Conservation (phyloP, 768 basidiomycete species). For the Boletus rubescentipes region DNA sequence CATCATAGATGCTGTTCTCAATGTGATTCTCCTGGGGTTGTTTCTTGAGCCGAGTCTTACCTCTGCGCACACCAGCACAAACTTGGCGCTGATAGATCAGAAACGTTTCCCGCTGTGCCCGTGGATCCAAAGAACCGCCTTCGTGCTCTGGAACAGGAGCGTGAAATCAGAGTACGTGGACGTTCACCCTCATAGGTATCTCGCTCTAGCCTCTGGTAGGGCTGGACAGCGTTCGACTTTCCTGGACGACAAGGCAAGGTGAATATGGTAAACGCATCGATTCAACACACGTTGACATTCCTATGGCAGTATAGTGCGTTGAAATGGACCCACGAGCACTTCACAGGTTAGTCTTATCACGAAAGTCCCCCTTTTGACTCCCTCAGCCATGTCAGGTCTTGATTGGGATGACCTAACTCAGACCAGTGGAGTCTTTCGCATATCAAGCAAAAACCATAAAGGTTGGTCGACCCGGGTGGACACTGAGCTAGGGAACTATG, state of each 20-base stretch:
- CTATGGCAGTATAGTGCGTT: conserved; percentile 61
- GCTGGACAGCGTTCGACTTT: conserved; percentile 87
- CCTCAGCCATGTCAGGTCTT: conserved; percentile 48
- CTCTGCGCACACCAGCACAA: conserved; percentile 55
- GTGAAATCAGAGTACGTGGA: conserved; percentile 62
- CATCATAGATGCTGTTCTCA: conserved; percentile 85
- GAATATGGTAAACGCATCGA: conserved; percentile 17
- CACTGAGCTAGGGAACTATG: conserved; percentile 83
- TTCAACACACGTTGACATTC: not conserved
- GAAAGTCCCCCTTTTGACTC: not conserved
- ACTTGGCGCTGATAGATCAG: conserved; percentile 77
- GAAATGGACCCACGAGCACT: conserved; percentile 76
- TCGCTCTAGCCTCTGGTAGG: conserved; percentile 40
- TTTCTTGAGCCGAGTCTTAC: conserved; percentile 6
- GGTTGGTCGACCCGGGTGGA: conserved; percentile 85
- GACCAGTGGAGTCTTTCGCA: conserved; percentile 67
- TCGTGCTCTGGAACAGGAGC: conserved; percentile 53
- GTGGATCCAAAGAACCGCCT: conserved; percentile 70
- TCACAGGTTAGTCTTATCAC: conserved; percentile 55
- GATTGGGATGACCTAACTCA: conserved; percentile 79
- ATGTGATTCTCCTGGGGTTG: conserved; percentile 46
- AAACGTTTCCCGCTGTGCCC: conserved; percentile 66
- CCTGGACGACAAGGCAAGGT: conserved; percentile 75
- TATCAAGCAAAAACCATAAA: conserved; percentile 62
- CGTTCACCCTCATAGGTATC: not conserved